Percentiles rank a stretch among this genome's conserved stretches.
These are phyloP conservation scores for Moesziomyces sp. DNA, from an alignment of 1,284 basidiomycete species.

Conservation along the genomic window DNA sequence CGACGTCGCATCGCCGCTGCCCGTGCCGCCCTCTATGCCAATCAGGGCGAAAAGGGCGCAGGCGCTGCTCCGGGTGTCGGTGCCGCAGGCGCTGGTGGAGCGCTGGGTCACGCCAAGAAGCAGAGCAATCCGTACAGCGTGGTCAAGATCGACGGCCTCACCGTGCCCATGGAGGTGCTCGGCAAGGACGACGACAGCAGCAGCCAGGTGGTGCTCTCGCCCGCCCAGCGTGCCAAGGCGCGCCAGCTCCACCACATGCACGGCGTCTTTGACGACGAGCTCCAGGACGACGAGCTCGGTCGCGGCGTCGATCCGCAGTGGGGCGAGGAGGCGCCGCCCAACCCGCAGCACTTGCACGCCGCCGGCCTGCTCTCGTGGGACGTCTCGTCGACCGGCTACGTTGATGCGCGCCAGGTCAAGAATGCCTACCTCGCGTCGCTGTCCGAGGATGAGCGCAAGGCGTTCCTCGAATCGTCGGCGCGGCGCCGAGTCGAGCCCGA, in stretches of 20 bases:
- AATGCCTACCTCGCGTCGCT: constrained; percentile 48
- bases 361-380: constrained; percentile 43
- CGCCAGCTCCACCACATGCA: constrained; percentile 51
- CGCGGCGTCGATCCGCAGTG: constrained; percentile 30
- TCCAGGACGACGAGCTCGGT: constrained; percentile 41
- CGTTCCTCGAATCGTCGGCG: constrained; percentile 32
- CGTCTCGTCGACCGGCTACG: constrained; percentile 48
- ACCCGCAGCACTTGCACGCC: constrained; percentile 22
- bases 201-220: constrained; percentile 42
- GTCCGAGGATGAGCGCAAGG: constrained; percentile 33
- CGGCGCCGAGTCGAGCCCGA: constrained; percentile 12
- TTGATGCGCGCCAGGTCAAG: constrained; percentile 51
- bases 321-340: constrained; percentile 34
- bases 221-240: constrained; percentile 51
- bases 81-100: constrained; percentile 8
- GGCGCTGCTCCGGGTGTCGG: not conserved
- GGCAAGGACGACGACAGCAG: constrained; percentile 49
- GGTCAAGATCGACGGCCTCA: constrained; percentile 42
- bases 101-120: constrained; percentile 34
- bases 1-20: constrained; percentile 38
- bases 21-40: constrained; percentile 30
- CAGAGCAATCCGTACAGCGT: constrained; percentile 45
- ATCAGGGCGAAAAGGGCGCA: constrained; percentile 28
- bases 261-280: constrained; percentile 52
- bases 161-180: constrained; percentile 39